Evolutionary conservation across 306 rosid genomes (phyloP), one percentile per base, ranked within the genome.

Genomic region (Gastrolobium villosum): DNA sequence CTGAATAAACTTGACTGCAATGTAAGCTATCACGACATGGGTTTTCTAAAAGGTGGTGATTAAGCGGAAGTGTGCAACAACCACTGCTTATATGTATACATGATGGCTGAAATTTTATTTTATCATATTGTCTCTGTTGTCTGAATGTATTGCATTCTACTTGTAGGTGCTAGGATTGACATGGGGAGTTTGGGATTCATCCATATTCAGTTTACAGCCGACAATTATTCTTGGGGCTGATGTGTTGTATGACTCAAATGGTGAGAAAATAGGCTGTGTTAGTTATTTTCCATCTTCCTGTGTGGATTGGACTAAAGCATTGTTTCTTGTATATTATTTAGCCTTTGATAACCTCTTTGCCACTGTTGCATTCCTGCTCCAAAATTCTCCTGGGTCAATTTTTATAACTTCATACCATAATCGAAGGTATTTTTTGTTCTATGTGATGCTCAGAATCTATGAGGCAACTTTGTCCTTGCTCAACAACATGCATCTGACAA

Each of bases 261-360:
- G 98, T 94, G 84, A 76, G 88, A 72, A 56, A 64, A 46, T 7
- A 28, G 65, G 68, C 65, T 8, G 50, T 80, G 26, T 53, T 63
- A 7, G 64, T 26, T 31, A 10, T 81, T 48, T 72, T 40, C 54
- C 30, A 10, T 10, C 62, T 74, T 34, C 70, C 79, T 74, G 28
- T 64, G 2, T 37, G 9, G 32, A 44, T 72, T 84, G 77, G 65
- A 53, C 88, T 84, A 50, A 89, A 67, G 65, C 39, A 30, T 70
- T 76, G 55, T 60, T 76, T 78, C 55, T 20, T 62, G 56, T 70
- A 41, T 79, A 57, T 77, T 46, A 88, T 49, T 55, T 83, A 92
- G 97, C 96, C 75, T 92, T 90, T 81, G 94, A 92, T 79, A 86
- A 90, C 73, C 97, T 90, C 87, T 91, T 92, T 89, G 94, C 94